Base-by-base conservation (phyloP, 768 basidiomycete species). In the Pleurotus cornucopiae region DNA sequence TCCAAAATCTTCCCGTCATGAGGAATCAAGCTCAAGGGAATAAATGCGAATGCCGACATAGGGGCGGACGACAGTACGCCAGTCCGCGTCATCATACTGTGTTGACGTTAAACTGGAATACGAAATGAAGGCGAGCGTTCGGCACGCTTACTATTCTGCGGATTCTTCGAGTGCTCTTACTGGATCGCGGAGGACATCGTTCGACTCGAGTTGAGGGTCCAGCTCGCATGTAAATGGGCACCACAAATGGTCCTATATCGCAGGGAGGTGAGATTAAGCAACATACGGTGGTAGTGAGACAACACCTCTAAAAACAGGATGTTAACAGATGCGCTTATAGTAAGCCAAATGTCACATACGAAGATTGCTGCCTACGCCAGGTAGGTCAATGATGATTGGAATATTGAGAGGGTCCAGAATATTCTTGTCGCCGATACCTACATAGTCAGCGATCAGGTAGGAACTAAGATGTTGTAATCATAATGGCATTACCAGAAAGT, bases 281-380 rank as follows among this genome's bases (percentile, higher is more conserved):
- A 34, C 11, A 11, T 34, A 34, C 9, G 30, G 11, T 34, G 30
- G 30, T 11, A 11, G 30, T 34, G 11, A 34, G 11, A 34, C 3
- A 34, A 14, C 16, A 52, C 34, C 51, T 52, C 51, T 52, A 20
- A 14, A 38, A 16, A 34, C 20, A n/a, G 30, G 30, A 14, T 49
- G 26, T 26, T 25, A 49, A 13, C n/a, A n/a, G 30, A 16, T 26
- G 16, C 23, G 13, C 5, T 14, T 47, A 14, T 20, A 14, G 37
- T 12, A 14, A n/a, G 21, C 9, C 4, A n/a, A 40, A 16, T 21
- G 56, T 11, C 23, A 53, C 51, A 21, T n/a, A 53, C 51, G 51
- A 5, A 78, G 62, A 61, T 76, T 73, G 52, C 69, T 65, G 7
- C 77, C 78, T 41, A 78, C 77, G n/a, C 66, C 69, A 2, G 74